Base-by-base conservation (phyloP, 2,329 filamentous ascomycete genomes). In the Monosporascus sp. region DNA sequence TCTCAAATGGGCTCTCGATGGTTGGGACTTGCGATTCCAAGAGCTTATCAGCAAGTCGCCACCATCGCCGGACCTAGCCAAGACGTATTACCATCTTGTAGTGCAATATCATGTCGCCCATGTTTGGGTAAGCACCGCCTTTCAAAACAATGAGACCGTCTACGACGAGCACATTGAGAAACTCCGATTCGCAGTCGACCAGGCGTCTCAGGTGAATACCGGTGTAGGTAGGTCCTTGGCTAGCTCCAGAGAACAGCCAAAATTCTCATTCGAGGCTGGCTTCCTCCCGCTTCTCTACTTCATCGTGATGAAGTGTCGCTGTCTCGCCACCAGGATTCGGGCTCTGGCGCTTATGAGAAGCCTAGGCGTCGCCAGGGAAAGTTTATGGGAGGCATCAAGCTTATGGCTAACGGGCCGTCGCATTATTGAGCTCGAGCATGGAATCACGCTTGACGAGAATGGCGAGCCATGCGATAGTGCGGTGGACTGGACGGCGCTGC, bases 181-280 rank as follows among this genome's bases (percentile, higher is more conserved):
- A 2, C 74, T 74, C 18, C 54, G 58, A 5, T 54, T 56, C 0
- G 66, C 74, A 11, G 58, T 73, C 2, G 53, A 61, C 0, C 57
- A 63, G 17, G 68, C 66, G 0, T 50, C 55, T 0, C 49, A 51
- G 5, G 58, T 66, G 15, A 56, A 60, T 2, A 24, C 43, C 31
- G 37, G 44, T 49, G 50, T 1, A 38, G 45, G 35, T 6, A 50
- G 44, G 43, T 20, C 48, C 5, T 43, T 53, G 27, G 20, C 27
- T 8, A 27, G 49, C 3, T 6, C 25, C 3, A 45, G 31, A 11
- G 7, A 14, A 2, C 11, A 17, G 1, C 47, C 63, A 11, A 68
- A 63, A 37, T 76, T 75, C 56, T 69, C 63, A 24, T 74, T 75
- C n/a, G 70, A 73, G 52, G 69, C 71, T 59, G 73, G 72, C 0